Percentiles rank a stretch among this genome's conserved stretches.
Conservation (phyloP, 306 rosid species). For the Vachellia collinsii region DNA sequence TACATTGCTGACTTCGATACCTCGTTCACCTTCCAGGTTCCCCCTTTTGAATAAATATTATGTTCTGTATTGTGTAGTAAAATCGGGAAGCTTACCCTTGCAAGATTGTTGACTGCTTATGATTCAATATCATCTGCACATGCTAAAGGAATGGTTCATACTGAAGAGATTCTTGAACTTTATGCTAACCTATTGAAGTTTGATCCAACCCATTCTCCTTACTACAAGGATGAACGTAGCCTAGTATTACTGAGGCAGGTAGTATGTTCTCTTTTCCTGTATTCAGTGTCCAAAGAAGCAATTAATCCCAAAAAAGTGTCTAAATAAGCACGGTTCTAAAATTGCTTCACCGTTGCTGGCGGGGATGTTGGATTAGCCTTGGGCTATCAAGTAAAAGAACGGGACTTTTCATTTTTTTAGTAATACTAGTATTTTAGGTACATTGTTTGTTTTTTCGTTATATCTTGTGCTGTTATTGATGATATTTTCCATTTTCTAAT, state of each 20-base stretch:
- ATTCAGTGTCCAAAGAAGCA: constrained; percentile 20
- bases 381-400: constrained; percentile 20
- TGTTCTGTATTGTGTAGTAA: constrained; percentile 58
- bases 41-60: constrained; percentile 9
- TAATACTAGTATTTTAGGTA: neutral
- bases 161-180: constrained; percentile 72
- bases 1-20: constrained; percentile 13
- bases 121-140: constrained; percentile 53
- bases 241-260: constrained; percentile 54
- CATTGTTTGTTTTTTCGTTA: constrained; percentile 19
- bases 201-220: constrained; percentile 67
- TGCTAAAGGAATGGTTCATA: constrained; percentile 47
- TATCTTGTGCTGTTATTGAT: constrained; percentile 1
- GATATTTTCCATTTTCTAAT: neutral
- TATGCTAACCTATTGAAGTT: constrained; percentile 63
- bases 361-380: constrained; percentile 26
- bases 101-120: constrained; percentile 82
- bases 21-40: constrained; percentile 30
- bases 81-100: constrained; percentile 88
- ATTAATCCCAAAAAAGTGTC: neutral
- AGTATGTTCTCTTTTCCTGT: constrained; percentile 26
- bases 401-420: neutral
- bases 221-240: constrained; percentile 69
- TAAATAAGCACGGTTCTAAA: neutral
- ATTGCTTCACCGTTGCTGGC: neutral